Percentiles rank a stretch among this genome's conserved stretches.
Conservation (phyloP, 148 eudicot genomes). For the Cornus suecica region DNA sequence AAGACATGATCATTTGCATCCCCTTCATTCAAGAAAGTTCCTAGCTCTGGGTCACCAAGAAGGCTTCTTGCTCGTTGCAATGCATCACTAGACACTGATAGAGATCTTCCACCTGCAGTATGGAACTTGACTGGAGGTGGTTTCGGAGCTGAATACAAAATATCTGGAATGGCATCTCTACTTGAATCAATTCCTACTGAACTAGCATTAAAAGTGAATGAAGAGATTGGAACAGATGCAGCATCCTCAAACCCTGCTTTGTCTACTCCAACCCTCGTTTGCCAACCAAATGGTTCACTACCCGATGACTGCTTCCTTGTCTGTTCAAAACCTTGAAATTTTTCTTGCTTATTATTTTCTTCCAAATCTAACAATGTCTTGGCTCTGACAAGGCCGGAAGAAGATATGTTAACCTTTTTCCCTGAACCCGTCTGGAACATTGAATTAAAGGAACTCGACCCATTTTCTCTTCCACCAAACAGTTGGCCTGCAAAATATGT, state of each 20-base stretch:
- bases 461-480: constrained; percentile 18
- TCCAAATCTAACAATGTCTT: constrained; percentile 62
- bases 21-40: constrained; percentile 38
- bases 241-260: constrained; percentile 21
- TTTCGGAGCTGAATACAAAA: constrained; percentile 32
- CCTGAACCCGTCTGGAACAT: constrained; percentile 95
- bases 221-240: constrained; percentile 20
- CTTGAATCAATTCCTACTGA: constrained; percentile 20
- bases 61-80: constrained; percentile 83
- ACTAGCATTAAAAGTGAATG: constrained; percentile 24
- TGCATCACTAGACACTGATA: constrained; percentile 85
- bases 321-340: constrained; percentile 33
- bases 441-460: constrained; percentile 33
- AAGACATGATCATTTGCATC: constrained; percentile 35
- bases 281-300: constrained; percentile 21
- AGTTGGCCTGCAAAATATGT: constrained; percentile 35
- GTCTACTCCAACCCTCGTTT: constrained; percentile 12
- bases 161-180: constrained; percentile 22
- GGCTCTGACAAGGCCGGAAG: constrained; percentile 67
- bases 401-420: constrained; percentile 65
- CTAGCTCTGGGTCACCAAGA: constrained; percentile 76
- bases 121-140: constrained; percentile 72
- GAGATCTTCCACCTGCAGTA: constrained; percentile 87
- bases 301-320: constrained; percentile 28
- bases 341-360: constrained; percentile 28